Evolutionary conservation across 1,284 basidiomycete species (phyloP), one percentile per base, ranked within the genome.

Genomic region (Irpex sp.): DNA sequence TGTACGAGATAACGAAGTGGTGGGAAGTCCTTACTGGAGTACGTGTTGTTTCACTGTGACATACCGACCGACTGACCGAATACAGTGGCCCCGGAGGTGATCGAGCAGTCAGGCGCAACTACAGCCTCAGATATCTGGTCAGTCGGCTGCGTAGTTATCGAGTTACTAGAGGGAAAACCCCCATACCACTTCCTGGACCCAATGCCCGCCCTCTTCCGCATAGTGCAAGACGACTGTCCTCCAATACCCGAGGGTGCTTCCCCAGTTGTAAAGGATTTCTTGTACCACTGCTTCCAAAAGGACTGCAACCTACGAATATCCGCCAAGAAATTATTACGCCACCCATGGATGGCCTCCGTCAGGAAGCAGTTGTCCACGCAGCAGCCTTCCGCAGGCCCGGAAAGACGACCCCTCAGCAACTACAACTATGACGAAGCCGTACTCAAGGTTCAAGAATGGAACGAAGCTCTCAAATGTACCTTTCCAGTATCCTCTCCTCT

Each of bases 21-120:
- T 98, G 39, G 96, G 95, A 14, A 96, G 93, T 68, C 96, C 96
- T 5, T 98, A 98, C 73, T 98, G 96, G 96, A 98, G 92, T 89
- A 75, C 71, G 85, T 83, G 48, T 54, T 45, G 55, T 56, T 61
- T 56, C 33, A 67, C 64, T 52, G 68, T 19, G 19, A 19, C 2
- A 14, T 62, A 16, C 54, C 39, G 14, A 9, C 54, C 2, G 28
- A 55, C 52, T 54, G 4, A 51, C 18, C 5, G 7, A 10, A 5
- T 57, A 58, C 70, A 89, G 91, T 98, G 96, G 96, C 96, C 16
- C 96, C 96, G 2, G 96, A 98, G 74, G 93, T 98, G 47, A 97
- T 98, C 62, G 95, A 97, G 69, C 96, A 98, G 75, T 92, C 90
- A 45, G 96, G 96, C 47, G 96, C 96, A 35, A 96, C 94, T 0